phyloP scores from a whole-genome alignment of 2,329 filamentous ascomycete species.

The Cladosporium sp. region DNA sequence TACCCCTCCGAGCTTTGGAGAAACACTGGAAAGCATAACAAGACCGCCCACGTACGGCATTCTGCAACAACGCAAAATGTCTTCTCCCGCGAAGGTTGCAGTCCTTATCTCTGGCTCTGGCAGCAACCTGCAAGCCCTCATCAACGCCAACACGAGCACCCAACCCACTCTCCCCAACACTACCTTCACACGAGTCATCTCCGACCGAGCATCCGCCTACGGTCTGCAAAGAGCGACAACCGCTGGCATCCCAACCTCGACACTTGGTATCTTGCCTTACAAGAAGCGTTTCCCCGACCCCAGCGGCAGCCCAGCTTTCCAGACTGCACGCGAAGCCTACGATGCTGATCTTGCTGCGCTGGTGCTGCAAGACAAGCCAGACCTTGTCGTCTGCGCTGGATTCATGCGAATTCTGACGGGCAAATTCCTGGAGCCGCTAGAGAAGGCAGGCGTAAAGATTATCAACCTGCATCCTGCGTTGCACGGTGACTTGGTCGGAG shows the following conservation, averaged over 20 bases:
- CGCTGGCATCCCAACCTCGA: slow-evolving; percentile 63
- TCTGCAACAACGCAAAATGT: background rate
- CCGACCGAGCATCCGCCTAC: slow-evolving; percentile 58
- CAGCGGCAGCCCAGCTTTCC: slow-evolving; percentile 35
- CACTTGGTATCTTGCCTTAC: slow-evolving; percentile 75
- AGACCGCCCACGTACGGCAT: background rate
- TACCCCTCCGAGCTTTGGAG: too few relatives aligned
- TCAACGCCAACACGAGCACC: slow-evolving; percentile 55
- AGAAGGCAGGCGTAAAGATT: slow-evolving; percentile 55
- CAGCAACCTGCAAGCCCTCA: slow-evolving; percentile 73
- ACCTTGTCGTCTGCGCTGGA: slow-evolving; percentile 74
- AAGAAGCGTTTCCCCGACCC: slow-evolving; percentile 60
- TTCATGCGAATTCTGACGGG: slow-evolving; percentile 80
- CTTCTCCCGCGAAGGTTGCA: slow-evolving; percentile 21
- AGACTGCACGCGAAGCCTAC: slow-evolving; percentile 58
- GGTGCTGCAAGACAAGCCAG: slow-evolving; percentile 59
- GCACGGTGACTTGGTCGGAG: slow-evolving; percentile 68
- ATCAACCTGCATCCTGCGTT: slow-evolving; percentile 80
- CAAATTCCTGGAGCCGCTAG: slow-evolving; percentile 63
- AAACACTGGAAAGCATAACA: too few relatives aligned
- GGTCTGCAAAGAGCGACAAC: slow-evolving; percentile 56
- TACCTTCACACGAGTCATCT: slow-evolving; percentile 57
- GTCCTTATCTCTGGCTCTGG: slow-evolving; percentile 62
- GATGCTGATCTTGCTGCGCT: slow-evolving; percentile 67
- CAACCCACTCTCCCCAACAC: slow-evolving; percentile 43